phyloP scores from a whole-genome alignment of 1,139 yeast species.

The Kazachstania sp. region DNA sequence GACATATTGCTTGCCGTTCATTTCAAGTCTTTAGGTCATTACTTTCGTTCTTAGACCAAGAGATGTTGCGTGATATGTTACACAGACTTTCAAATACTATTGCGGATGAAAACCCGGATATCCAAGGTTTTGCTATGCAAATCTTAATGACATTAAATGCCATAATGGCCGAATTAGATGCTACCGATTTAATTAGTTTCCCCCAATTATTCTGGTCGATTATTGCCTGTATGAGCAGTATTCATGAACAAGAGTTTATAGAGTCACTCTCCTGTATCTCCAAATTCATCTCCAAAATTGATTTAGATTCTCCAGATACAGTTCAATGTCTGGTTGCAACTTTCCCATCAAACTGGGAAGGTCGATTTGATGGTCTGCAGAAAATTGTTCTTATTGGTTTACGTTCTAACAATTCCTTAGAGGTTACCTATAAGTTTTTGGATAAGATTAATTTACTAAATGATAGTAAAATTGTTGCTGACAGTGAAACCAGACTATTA shows the following conservation, averaged over 20 bases:
- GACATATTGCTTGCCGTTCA: slow-evolving; percentile 94
- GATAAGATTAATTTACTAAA: slow-evolving; percentile 61
- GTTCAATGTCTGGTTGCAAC: slow-evolving; percentile 74
- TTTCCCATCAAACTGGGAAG: slow-evolving; percentile 95
- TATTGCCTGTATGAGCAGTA: slow-evolving; percentile 82
- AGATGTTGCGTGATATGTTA: slow-evolving; percentile 88
- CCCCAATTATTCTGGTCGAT: slow-evolving; percentile 96
- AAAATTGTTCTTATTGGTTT: slow-evolving; percentile 71
- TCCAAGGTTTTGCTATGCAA: slow-evolving; percentile 96
- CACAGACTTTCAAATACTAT: slow-evolving; percentile 89
- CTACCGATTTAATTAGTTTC: slow-evolving; percentile 70
- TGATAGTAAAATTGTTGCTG: slow-evolving; percentile 73
- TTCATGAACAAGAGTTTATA: slow-evolving; percentile 87
- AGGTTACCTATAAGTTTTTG: slow-evolving; percentile 62
- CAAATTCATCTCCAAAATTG: slow-evolving; percentile 79
- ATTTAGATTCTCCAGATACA: slow-evolving; percentile 76
- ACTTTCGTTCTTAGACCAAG: slow-evolving; percentile 68
- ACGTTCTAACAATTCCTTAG: slow-evolving; percentile 73
- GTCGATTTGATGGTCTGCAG: slow-evolving; percentile 83
- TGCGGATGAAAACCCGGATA: slow-evolving; percentile 78
- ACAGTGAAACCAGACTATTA: slow-evolving; percentile 58
- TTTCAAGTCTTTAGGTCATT: slow-evolving; percentile 86
- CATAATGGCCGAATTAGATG: slow-evolving; percentile 72
- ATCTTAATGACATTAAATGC: slow-evolving; percentile 93
- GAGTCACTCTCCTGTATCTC: slow-evolving; percentile 77